Percentiles rank a stretch among this genome's conserved stretches.
Evolutionary conservation across 768 basidiomycete genomes (phyloP).

Genomic region (Termitomyces sp.): DNA sequence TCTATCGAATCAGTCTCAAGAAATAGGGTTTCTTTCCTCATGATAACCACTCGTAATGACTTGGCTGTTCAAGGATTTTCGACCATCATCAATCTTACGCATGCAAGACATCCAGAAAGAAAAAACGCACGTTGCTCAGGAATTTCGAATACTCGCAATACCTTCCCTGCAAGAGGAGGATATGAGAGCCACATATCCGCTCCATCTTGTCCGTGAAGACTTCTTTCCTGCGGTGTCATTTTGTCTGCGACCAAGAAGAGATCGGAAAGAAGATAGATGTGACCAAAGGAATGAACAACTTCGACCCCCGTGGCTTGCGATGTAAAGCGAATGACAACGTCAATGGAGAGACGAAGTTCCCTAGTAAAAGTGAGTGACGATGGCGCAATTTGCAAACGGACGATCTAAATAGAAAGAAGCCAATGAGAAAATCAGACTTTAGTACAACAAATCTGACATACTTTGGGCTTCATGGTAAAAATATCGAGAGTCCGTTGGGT

Average conservation of each 20-base stretch:
- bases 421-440: background rate
- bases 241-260: constrained; percentile 87
- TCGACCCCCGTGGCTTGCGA: constrained; percentile 71
- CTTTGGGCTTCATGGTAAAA: constrained; percentile 94
- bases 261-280: constrained; percentile 88
- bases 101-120: background rate
- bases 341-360: constrained; percentile 64
- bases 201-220: constrained; percentile 42
- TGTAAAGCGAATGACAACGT: constrained; percentile 71
- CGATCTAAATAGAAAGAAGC: constrained; percentile 46
- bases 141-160: constrained; percentile 65
- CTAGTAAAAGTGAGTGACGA: constrained; percentile 74
- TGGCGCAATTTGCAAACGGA: constrained; percentile 86
- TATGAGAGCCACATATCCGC: constrained; percentile 91
- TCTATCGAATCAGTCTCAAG: constrained; percentile 56
- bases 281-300: constrained; percentile 70
- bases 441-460: constrained; percentile 22
- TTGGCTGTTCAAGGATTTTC: constrained; percentile 41
- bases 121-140: constrained; percentile 49
- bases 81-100: background rate
- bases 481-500: constrained; percentile 83
- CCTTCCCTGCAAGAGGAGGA: constrained; percentile 93
- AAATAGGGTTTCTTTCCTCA: constrained; percentile 81
- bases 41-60: constrained; percentile 69
- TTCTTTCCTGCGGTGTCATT: constrained; percentile 63